Base-by-base conservation (phyloP, 31 red algal species). In the Asparagopsis taxiformis region DNA sequence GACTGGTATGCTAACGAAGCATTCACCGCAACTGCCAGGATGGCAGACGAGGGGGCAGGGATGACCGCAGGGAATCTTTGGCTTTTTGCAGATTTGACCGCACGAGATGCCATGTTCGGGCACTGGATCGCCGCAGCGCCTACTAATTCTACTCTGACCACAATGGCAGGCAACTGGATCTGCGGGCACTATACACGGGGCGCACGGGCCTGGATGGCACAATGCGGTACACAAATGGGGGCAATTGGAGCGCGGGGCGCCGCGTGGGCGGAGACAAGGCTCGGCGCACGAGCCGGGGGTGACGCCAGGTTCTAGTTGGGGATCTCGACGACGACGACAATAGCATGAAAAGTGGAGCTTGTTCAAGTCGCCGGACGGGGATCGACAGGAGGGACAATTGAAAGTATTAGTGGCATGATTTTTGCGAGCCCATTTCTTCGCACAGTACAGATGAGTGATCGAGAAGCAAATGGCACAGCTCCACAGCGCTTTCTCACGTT, bases 161-260 rank as follows among this genome's bases (percentile, higher is more conserved):
- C 89, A 92, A 48, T 68, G 71, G 61, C 89, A 92, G 19, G 80
- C 49, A 9, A 55, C 55, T 22, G 72, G 70, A 23, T 55, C 29
- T 28, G 59, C 58, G 7, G 55, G 67, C 31, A 39, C 28, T 8
- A 51, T 29, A 65, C 89, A 92, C 8, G 89, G 89, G 25, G 71
- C 56, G 35, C 89, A 92, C 26, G 89, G 89, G 25, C 89, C 89
- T 29, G 89, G 89, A 53, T 92, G 89, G 64, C 89, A 92, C 20
- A 84, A 44, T 33, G 64, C 55, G 6, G 39, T 39, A 37, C 89
- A 92, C 17, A 41, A 56, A 67, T 92, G 89, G 6, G 80, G 82
- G 30, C 89, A 92, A 1, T 50, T 16, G 7, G 49, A 56, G 1
- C 59, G 53, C 19, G 29, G 16, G 3, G 61, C 48, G 21, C 77